phyloP scores from a whole-genome alignment of 2,329 filamentous ascomycete species.

The Ilyonectria destructans region DNA sequence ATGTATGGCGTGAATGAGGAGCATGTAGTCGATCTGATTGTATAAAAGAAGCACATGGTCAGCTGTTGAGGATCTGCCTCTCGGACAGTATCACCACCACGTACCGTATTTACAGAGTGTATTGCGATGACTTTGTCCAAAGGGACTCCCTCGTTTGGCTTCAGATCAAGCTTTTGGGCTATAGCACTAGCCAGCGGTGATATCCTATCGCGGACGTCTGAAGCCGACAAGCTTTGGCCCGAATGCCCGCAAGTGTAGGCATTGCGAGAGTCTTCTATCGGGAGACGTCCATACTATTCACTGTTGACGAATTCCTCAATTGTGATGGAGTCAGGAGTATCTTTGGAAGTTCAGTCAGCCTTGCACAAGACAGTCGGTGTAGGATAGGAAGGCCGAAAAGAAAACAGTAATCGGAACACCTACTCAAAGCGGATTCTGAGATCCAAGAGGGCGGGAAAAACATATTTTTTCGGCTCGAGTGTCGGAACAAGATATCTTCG shows the following conservation, averaged over 20 bases:
- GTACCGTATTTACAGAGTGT: slow-evolving; percentile 84
- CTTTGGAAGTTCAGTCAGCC: slow-evolving; percentile 43
- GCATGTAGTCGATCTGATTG: slow-evolving; percentile 79
- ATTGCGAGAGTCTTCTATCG: slow-evolving; percentile 74
- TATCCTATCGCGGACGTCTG: slow-evolving; percentile 78
- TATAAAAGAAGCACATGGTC: slow-evolving; percentile 9
- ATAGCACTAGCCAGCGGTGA: slow-evolving; percentile 71
- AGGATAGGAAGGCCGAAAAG: neutral
- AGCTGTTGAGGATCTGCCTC: neutral
- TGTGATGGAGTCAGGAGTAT: slow-evolving; percentile 81
- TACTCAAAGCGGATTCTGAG: neutral
- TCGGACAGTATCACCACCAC: neutral
- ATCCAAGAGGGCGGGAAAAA: neutral
- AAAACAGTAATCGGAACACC: neutral
- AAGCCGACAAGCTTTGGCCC: slow-evolving; percentile 75
- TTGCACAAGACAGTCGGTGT: neutral
- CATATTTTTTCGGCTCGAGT: neutral
- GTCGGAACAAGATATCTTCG: neutral
- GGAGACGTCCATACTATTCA: slow-evolving; percentile 61
- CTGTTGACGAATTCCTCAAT: slow-evolving; percentile 83
- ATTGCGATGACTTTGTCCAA: slow-evolving; percentile 87
- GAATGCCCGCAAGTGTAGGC: slow-evolving; percentile 85
- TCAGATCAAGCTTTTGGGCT: slow-evolving; percentile 79
- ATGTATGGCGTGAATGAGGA: slow-evolving; percentile 81
- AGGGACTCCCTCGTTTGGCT: slow-evolving; percentile 75